phyloP scores from a whole-genome alignment of 805 yeast genomes.

The Candida ortonii region DNA sequence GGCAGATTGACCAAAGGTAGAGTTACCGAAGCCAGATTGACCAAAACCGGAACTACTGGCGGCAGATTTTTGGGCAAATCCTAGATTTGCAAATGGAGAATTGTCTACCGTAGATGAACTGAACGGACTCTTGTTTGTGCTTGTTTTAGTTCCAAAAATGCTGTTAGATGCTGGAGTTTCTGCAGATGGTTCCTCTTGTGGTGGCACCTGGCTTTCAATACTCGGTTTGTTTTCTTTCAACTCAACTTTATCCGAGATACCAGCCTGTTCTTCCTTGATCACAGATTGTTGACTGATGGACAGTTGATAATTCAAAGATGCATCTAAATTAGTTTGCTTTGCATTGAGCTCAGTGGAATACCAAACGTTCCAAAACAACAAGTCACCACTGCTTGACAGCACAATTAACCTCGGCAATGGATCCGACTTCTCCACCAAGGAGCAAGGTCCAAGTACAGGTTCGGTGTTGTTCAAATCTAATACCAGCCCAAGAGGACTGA shows the following conservation, averaged over 20 bases:
- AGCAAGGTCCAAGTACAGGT: conserved; percentile 50
- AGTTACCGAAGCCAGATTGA: conserved; percentile 3
- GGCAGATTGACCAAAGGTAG: conserved; percentile 26
- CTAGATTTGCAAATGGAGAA: too few species aligned
- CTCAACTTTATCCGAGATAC: too few species aligned
- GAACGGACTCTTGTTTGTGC: too few species aligned
- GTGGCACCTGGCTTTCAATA: too few species aligned
- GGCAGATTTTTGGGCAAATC: too few species aligned
- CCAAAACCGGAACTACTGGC: conserved; percentile 6
- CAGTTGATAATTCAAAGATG: conserved; percentile 1
- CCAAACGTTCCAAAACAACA: conserved; percentile 65
- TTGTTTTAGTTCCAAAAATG: too few species aligned
- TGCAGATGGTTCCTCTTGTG: too few species aligned
- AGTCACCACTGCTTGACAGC: conserved; percentile 59
- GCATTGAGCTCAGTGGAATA: conserved; percentile 49
- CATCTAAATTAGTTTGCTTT: conserved; percentile 23
- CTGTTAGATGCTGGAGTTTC: too few species aligned
- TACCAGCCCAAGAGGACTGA: conserved; percentile 67
- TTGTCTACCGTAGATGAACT: too few species aligned
- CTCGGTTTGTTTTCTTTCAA: too few species aligned
- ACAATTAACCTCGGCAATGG: conserved; percentile 68
- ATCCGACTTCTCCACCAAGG: conserved; percentile 52
- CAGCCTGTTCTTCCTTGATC: background rate
- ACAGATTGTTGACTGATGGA: background rate
- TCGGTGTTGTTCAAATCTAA: conserved; percentile 52